These are phyloP conservation scores for Thecaphora frezii DNA, from an alignment of 1,284 basidiomycete species.

Conservation along the genomic window DNA sequence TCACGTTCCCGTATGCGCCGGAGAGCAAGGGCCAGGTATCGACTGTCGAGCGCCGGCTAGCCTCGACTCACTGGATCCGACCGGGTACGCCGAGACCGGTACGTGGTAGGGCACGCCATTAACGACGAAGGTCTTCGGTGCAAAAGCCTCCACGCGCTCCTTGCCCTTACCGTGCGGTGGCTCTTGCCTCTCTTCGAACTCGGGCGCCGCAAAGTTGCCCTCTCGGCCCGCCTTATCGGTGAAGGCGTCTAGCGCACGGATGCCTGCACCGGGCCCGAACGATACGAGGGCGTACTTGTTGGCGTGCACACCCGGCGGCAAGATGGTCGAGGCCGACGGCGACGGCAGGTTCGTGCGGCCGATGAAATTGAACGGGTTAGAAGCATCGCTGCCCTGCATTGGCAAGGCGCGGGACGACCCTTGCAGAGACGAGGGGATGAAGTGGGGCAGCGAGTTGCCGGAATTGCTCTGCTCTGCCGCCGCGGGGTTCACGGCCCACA, in stretches of 20 bases:
- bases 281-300: constrained; percentile 35
- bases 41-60: no score
- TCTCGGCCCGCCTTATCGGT: constrained; percentile 45
- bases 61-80: constrained; percentile 64
- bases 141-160: constrained; percentile 8
- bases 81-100: constrained; percentile 62
- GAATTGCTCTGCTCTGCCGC: not conserved
- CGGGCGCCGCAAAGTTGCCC: constrained; percentile 22
- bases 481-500: constrained; percentile 23
- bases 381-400: constrained; percentile 7
- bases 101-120: constrained; percentile 49
- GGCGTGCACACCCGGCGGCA: constrained; percentile 40
- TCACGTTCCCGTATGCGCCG: no score
- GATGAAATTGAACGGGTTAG: constrained; percentile 22
- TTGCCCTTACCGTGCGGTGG: constrained; percentile 25
- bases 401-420: not conserved
- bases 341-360: constrained; percentile 8
- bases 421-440: constrained; percentile 27
- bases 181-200: constrained; percentile 2
- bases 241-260: constrained; percentile 39
- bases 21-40: no score
- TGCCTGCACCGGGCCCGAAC: constrained; percentile 43
- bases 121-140: constrained; percentile 12
- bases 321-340: constrained; percentile 16
- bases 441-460: constrained; percentile 11